phyloP scores from a whole-genome alignment of 1,139 yeast species.

The Meyerozyma elateridarum region DNA sequence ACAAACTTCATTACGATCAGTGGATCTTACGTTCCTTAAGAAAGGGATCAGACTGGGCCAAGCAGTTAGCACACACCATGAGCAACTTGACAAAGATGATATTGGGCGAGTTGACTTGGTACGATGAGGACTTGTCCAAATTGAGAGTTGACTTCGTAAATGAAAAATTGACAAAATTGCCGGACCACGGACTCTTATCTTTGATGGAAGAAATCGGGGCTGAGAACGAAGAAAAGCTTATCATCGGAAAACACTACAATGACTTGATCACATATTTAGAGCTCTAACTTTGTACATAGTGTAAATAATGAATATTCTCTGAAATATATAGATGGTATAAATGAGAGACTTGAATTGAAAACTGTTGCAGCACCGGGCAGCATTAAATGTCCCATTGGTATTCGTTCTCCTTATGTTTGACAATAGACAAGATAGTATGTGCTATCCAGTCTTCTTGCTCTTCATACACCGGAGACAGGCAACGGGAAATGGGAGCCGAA shows the following conservation, averaged over 20 bases:
- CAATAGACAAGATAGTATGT: slow-evolving; percentile 16
- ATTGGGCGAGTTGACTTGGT: slow-evolving; percentile 39
- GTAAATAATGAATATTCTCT: too few relatives aligned
- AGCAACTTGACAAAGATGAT: slow-evolving; percentile 38
- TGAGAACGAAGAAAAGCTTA: slow-evolving; percentile 17
- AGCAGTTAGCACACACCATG: slow-evolving; percentile 36
- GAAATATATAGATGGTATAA: neutral
- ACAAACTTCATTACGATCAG: slow-evolving; percentile 41
- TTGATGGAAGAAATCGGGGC: slow-evolving; percentile 18
- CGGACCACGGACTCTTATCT: slow-evolving; percentile 30
- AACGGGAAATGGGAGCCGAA: neutral
- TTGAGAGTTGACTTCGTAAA: slow-evolving; percentile 23
- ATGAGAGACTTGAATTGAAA: slow-evolving; percentile 4
- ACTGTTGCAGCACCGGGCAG: neutral
- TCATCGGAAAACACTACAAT: slow-evolving; percentile 8
- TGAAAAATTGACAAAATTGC: slow-evolving; percentile 25
- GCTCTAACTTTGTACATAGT: too few relatives aligned
- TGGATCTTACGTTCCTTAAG: slow-evolving; percentile 45
- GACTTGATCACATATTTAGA: neutral
- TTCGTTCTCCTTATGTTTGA: slow-evolving; percentile 11
- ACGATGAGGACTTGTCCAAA: slow-evolving; percentile 23
- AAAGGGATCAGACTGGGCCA: slow-evolving; percentile 41
- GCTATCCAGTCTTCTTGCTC: slow-evolving; percentile 18
- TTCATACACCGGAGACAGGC: slow-evolving; percentile 4
- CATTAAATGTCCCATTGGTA: slow-evolving; percentile 18